These are phyloP conservation scores for Helotiales sp. DNA, from an alignment of 2,329 filamentous ascomycete genomes.

Conservation along the genomic window DNA sequence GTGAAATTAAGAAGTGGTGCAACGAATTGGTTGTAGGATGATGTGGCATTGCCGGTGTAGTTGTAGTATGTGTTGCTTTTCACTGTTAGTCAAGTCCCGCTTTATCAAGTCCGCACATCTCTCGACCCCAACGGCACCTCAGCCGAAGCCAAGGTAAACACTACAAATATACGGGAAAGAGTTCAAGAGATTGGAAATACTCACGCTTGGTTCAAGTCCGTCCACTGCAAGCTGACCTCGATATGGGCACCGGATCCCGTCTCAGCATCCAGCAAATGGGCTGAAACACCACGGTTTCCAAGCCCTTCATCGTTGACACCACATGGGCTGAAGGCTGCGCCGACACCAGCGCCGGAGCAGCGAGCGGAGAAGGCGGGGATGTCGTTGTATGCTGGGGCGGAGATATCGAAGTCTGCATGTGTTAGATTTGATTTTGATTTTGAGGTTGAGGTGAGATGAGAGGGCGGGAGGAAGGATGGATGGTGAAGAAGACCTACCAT, in stretches of 20 bases:
- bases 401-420: slow-evolving; percentile 23
- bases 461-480: not conserved
- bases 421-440: not conserved
- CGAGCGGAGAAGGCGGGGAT: slow-evolving; percentile 24
- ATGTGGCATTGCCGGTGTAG: not conserved
- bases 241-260: slow-evolving; percentile 25
- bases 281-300: slow-evolving; percentile 20
- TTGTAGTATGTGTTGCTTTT: not conserved
- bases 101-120: no score
- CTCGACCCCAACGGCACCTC: no score
- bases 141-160: no score
- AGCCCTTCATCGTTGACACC: slow-evolving; percentile 9
- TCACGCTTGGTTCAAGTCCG: not conserved
- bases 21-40: not conserved
- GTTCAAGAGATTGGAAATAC: not conserved
- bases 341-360: slow-evolving; percentile 16
- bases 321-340: slow-evolving; percentile 14
- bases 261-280: slow-evolving; percentile 17
- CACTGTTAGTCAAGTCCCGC: not conserved
- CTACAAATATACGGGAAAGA: no score
- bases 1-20: not conserved
- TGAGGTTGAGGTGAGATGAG: not conserved
- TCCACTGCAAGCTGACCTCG: slow-evolving; percentile 20
- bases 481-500: slow-evolving; percentile 17
- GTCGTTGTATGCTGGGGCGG: slow-evolving; percentile 11